Base-by-base conservation (phyloP, 2,329 filamentous ascomycete genomes). In the Ascochyta viciae-villosae region DNA sequence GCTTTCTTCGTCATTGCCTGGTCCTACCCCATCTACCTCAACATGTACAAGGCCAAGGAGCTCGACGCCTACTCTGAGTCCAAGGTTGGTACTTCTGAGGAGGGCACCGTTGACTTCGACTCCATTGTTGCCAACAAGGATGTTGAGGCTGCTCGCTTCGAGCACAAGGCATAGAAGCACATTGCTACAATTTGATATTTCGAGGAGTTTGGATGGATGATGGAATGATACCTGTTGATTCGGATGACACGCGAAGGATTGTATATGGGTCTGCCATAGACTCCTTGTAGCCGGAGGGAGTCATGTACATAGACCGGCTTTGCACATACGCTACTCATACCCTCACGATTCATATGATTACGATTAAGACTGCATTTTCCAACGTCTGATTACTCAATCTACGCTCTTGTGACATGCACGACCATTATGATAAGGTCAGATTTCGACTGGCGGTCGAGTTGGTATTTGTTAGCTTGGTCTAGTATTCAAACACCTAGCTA, bases 11-110 rank as follows among this genome's bases (percentile, higher is more conserved):
- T 66, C 27, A 49, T 69, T 13, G 70, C 74, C 1, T 76, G 72
- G 71, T 63, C 60, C 15, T 76, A 71, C 60, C 73, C 74, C 1
- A 69, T 76, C 55, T 76, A 76, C 58, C 60, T 75, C 27, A 76
- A 76, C 51, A 3, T 73, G 15, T 67, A 19, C 58, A 74, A 73
- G 67, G 70, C 58, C 33, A 65, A 60, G 57, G 70, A 75, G 62
- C 60, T 76, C 34, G 74, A 76, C 58, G 74, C 71, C 8, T 75
- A 76, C 53, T 64, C 57, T 16, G 66, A 74, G 4, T 67, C 62
- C 19, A 60, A 72, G 47, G 72, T 76, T 23, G 72, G 73, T 24
- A 55, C 62, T 15, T 24, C 33, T 12, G 41, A 61, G 12, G 62
- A 67, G 31, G 63, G 60, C 37, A 63, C 53, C 16, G 56, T 66